Evolutionary conservation across 2,329 filamentous ascomycete species (phyloP), one percentile per base, ranked within the genome.

Genomic region (Colletotrichum tofieldiae): DNA sequence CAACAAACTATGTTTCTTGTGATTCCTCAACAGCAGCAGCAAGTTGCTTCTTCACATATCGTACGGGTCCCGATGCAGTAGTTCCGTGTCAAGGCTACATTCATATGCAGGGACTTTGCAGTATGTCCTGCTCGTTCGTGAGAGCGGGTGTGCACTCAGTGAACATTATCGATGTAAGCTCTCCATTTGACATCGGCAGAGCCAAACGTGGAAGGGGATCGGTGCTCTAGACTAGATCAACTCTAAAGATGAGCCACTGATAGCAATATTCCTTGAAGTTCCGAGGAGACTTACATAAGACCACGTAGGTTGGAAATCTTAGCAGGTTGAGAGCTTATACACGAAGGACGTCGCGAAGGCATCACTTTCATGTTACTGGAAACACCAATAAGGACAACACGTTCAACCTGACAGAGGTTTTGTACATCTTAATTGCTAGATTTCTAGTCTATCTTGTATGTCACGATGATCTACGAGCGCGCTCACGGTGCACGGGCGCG

Each of bases 371-470:
- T 0, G 29, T 29, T 5, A 51, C 26, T 23, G 49, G 8, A 29
- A 32, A 52, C 16, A 52, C 16, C 29, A 2, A 20, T 26, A 20
- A 3, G 16, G 14, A 5, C 18, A 32, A 35, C 67, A 18, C 2
- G 16, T n/a, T 35, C 23, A 56, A 49, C 49, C 23, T 43, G 47
- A 55, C 70, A 70, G 23, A 51, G 60, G 0, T 65, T 70, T 56
- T 8, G 45, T 70, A 43, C 26, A 70, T 72, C 47, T 65, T 68
- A 18, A 69, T 65, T 72, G 66, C 66, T 72, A 72, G 58, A 64
- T 72, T 43, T 71, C 51, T 68, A 54, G 29, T 70, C 70, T 72
- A 72, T 45, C 29, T 55, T 52, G 11, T 18, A 32, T 54, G 43
- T 70, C 70, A 72, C 70, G 26, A 4, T 23, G 47, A 64, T 65